phyloP scores from a whole-genome alignment of 2,329 filamentous ascomycete species.

The Aspergillus amoenus region DNA sequence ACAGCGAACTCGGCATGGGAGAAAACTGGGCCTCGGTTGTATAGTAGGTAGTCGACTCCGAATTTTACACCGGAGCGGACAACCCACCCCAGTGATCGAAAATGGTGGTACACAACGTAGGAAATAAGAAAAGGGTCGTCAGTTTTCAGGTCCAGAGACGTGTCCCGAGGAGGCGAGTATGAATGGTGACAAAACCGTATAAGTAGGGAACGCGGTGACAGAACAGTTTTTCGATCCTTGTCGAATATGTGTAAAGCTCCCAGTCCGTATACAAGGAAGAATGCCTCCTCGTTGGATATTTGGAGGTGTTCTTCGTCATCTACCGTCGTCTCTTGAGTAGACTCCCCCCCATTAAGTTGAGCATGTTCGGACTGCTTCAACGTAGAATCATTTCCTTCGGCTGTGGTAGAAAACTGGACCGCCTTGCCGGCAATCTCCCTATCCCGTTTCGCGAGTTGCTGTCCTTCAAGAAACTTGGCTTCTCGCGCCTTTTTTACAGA shows the following conservation, averaged over 20 bases:
- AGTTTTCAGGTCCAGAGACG: constrained; percentile 54
- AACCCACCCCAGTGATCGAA: constrained; percentile 92
- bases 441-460: constrained; percentile 18
- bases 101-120: constrained; percentile 93
- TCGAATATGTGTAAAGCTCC: constrained; percentile 66
- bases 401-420: constrained; percentile 68
- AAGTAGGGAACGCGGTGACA: constrained; percentile 61
- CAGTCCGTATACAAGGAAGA: constrained; percentile 81
- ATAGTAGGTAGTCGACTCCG: constrained; percentile 90
- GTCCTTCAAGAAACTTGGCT: constrained; percentile 26
- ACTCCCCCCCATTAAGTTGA: constrained; percentile 13
- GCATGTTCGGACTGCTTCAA: constrained; percentile 15
- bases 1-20: constrained; percentile 92
- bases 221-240: constrained; percentile 33
- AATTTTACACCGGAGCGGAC: constrained; percentile 92
- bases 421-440: constrained; percentile 50
- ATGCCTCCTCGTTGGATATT: constrained; percentile 83
- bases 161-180: constrained; percentile 61
- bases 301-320: constrained; percentile 81
- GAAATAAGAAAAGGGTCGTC: constrained; percentile 84
- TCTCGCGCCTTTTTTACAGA: constrained; percentile 36
- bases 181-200: constrained; percentile 67
- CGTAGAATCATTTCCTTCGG: constrained; percentile 63
- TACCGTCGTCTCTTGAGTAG: constrained; percentile 26
- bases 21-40: constrained; percentile 89